Base-by-base conservation (phyloP, 2,329 filamentous ascomycete species). In the Hyphodiscus sp. region DNA sequence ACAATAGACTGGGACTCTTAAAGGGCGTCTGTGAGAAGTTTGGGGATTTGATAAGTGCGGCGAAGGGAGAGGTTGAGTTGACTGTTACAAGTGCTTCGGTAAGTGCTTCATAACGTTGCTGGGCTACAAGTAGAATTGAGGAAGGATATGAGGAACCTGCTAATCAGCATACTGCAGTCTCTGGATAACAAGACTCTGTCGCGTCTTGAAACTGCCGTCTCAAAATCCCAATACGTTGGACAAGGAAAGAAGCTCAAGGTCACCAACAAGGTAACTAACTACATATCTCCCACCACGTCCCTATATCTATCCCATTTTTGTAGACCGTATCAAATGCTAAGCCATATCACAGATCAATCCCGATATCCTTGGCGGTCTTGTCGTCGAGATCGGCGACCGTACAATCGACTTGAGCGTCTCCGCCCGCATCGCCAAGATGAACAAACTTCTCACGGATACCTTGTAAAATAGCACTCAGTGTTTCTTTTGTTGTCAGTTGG, bases 241-340 rank as follows among this genome's bases (percentile, higher is more conserved):
- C 82, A 87, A 73, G 91, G 91, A 78, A 91, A 96, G 86, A 97
- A 95, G 81, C 84, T 97, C 74, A 97, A 96, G 86, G 87, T 97
- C 67, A 89, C 90, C 66, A 87, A 95, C 76, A 87, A 90, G 80
- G 88, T 89, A 74, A 61, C 47, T 45, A 7, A n/a, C n/a, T n/a
- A n/a, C n/a, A n/a, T n/a, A n/a, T n/a, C n/a, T 10, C 6, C 23
- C 20, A 30, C 2, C 2, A 29, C 26, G 8, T 20, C 16, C 23
- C 20, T 20, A 20, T 38, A 41, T 9, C 9, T 15, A 16, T 18
- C 20, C 42, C n/a, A 33, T 20, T 29, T 23, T 44, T 20, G n/a
- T n/a, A n/a, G n/a, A n/a, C 19, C 19, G 10, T 30, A 20, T 2
- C 11, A 15, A 18, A 45, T n/a, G 23, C 47, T 57, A 57, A 56